Percentiles rank a stretch among this genome's conserved stretches.
Conservation (phyloP, 306 rosid genomes). For the Corylus avellana region DNA sequence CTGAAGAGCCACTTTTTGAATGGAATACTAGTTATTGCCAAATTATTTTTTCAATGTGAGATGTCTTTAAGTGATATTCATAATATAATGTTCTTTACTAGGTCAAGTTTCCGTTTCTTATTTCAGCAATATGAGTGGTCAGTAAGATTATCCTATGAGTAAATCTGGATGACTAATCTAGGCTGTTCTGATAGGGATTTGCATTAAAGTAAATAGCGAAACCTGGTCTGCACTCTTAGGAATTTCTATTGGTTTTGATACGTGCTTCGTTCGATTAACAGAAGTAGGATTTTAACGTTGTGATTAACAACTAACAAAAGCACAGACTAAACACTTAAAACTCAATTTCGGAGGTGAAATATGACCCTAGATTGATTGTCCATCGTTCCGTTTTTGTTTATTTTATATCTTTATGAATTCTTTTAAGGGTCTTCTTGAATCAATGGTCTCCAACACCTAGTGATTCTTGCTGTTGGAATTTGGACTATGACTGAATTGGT, state of each 20-base stretch:
- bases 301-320: neutral
- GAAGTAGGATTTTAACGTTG: neutral
- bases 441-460: neutral
- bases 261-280: neutral
- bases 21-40: neutral
- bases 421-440: neutral
- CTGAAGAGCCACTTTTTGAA: constrained; percentile 1
- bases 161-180: neutral
- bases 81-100: neutral
- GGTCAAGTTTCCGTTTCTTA: neutral
- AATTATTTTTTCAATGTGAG: neutral
- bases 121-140: neutral
- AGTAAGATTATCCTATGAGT: neutral
- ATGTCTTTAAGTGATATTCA: neutral
- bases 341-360: neutral
- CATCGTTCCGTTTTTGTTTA: neutral
- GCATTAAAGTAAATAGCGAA: neutral
- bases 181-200: neutral
- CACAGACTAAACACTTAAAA: neutral
- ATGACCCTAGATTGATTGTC: too few relatives aligned
- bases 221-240: neutral
- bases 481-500: neutral
- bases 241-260: neutral
- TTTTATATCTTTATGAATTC: neutral
- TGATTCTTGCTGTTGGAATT: neutral